phyloP scores from a whole-genome alignment of 2,329 filamentous ascomycete species.

The Xylariaceae sp. region DNA sequence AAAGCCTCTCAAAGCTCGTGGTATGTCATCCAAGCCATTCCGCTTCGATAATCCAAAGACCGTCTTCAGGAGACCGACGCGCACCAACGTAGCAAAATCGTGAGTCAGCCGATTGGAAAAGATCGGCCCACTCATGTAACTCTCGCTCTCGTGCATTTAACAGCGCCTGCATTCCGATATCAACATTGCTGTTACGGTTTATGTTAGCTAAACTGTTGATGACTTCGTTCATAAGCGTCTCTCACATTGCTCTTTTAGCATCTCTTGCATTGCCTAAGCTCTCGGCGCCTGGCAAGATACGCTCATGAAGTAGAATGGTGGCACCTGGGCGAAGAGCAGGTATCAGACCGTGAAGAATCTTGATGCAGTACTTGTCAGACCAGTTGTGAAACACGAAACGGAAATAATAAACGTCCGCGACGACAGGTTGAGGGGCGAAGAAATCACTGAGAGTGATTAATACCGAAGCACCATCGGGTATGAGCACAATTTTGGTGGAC shows the following conservation, averaged over 20 bases:
- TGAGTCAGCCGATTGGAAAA: conserved; percentile 4
- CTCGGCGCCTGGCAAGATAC: neutral
- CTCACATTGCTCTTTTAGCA: neutral
- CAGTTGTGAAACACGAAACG: conserved; percentile 24
- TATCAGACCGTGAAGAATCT: conserved; percentile 19
- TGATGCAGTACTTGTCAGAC: conserved; percentile 23
- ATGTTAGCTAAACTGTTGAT: neutral
- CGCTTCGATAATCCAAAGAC: conserved; percentile 8
- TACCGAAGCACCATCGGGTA: neutral
- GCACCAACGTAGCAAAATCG: conserved; percentile 7
- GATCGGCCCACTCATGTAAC: conserved; percentile 3
- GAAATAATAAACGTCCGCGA: conserved; percentile 12
- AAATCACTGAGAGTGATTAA: conserved; percentile 2
- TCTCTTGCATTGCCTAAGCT: neutral
- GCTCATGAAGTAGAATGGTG: conserved; percentile 5
- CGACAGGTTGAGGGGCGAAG: conserved; percentile 3
- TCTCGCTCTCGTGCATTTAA: conserved; percentile 7
- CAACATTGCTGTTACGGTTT: neutral
- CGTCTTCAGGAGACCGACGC: neutral
- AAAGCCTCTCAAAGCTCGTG: no score
- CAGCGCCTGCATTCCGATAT: conserved; percentile 5
- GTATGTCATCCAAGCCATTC: conserved; percentile 10
- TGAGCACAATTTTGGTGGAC: neutral
- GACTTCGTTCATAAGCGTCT: no score
- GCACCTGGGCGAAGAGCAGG: conserved; percentile 17